Percentiles rank a stretch among this genome's conserved stretches.
Conservation (phyloP, 2,329 filamentous ascomycete genomes). For the Lachnellula suecica region DNA sequence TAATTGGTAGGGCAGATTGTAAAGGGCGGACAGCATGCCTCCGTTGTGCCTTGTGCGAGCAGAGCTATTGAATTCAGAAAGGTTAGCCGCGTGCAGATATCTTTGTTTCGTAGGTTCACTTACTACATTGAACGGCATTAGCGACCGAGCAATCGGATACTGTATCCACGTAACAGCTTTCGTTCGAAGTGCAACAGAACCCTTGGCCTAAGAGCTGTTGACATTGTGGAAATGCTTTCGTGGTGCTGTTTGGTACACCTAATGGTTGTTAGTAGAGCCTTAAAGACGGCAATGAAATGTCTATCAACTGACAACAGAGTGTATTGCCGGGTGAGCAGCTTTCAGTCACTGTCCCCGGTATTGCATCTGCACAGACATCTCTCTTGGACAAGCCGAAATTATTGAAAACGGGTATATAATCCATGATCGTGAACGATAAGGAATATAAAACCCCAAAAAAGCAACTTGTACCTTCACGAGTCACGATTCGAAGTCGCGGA, state of each 20-base stretch:
- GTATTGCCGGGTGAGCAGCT: slow-evolving; percentile 3
- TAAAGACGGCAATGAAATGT: neutral
- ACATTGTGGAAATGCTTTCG: neutral
- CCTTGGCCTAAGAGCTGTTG: neutral
- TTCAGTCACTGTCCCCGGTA: slow-evolving; percentile 1
- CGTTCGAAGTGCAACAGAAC: neutral
- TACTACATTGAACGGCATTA: slow-evolving; percentile 1
- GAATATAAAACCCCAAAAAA: neutral
- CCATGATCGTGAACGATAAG: neutral
- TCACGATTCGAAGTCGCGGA: too few species aligned
- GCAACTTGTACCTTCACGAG: too few species aligned
- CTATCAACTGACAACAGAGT: neutral
- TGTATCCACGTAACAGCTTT: neutral
- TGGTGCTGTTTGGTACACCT: neutral
- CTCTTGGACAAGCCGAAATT: neutral
- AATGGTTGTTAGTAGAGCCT: neutral
- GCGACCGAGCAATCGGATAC: neutral
- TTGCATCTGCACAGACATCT: slow-evolving; percentile 5
- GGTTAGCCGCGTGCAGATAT: neutral
- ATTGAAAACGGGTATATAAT: neutral
- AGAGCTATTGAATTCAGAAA: neutral
- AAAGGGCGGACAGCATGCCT: slow-evolving; percentile 1
- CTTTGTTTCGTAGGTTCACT: neutral
- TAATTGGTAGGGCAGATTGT: neutral
- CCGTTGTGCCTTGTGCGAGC: slow-evolving; percentile 1